Evolutionary conservation across 305 asterid species (phyloP), one percentile per base, ranked within the genome.

Genomic region (Solanum hybrid): DNA sequence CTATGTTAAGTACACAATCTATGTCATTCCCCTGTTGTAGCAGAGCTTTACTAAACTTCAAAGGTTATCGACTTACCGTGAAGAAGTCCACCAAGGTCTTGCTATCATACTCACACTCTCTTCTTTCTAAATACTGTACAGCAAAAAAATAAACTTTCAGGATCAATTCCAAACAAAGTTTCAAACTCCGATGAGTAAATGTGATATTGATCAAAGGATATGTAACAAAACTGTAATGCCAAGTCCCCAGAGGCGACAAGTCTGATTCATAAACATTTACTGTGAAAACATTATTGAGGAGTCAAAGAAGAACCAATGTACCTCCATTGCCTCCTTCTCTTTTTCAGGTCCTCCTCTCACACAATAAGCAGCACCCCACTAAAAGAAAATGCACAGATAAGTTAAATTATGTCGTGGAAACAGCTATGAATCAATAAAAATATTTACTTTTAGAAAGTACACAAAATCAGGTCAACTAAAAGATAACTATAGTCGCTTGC

Each of bases 331-430:
- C 39, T 93, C 94, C 84, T 92, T 90, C 88, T 97, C 99, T 89
- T 92, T 95, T 85, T 94, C 98, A 57, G 95, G 94, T 88, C 97
- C 99, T 87, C 99, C 99, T 84, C 97, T 90, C 40, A 97, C 94
- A 67, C 98, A 95, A 89, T 94, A 97, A 75, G 97, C 99, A 92
- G 98, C 97, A 83, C 99, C 99, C 99, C 99, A 97, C 99, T 96
- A 92, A 29, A 77, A 46, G 83, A 86, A 89, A 24, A 89, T 46
- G 33, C 29, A 83, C 37, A 67, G 26, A 22, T 89, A 39, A 57
- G 84, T 46, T 57, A 86, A 78, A 78, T 26, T n/a, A 24, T 0
- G 11, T 42, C 11, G 6, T 5, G 11, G 57, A 79, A 57, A 79
- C 57, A 3, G 14, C 18, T 82, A 14, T 16, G 71, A 40, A 14